Evolutionary conservation across 2,329 filamentous ascomycete genomes (phyloP).

Genomic region (Gnomoniopsis sp.): DNA sequence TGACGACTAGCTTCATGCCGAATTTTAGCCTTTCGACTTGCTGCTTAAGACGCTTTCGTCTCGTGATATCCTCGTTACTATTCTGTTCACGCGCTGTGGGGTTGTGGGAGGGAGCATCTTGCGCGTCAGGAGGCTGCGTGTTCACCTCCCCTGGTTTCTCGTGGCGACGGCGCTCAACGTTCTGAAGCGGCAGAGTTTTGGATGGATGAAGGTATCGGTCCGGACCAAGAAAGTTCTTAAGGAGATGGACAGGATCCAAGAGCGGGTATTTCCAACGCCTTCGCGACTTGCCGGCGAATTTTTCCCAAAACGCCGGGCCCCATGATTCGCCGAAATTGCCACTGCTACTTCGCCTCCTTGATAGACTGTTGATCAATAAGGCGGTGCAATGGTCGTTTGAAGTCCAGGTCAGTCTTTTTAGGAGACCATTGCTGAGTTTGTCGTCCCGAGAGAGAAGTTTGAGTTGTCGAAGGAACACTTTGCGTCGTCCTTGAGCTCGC

Average conservation of each 20-base stretch:
- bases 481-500: slow-evolving; percentile 13
- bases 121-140: background rate
- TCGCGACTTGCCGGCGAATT: slow-evolving; percentile 16
- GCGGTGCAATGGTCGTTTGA: slow-evolving; percentile 20
- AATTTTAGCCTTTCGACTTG: slow-evolving; percentile 5
- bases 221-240: background rate
- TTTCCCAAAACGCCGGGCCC: slow-evolving; percentile 23
- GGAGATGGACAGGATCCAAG: slow-evolving; percentile 4
- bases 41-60: background rate
- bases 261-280: slow-evolving; percentile 1
- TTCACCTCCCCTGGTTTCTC: too few relatives aligned
- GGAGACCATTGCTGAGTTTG: slow-evolving; percentile 5
- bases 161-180: background rate
- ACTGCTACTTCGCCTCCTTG: slow-evolving; percentile 1
- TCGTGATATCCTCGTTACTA: background rate
- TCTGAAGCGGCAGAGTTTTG: background rate
- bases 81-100: background rate
- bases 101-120: background rate
- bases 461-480: slow-evolving; percentile 21
- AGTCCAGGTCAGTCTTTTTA: slow-evolving; percentile 22
- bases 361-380: slow-evolving; percentile 21
- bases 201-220: background rate
- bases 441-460: slow-evolving; percentile 19
- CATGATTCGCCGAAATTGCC: too few relatives aligned
- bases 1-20: slow-evolving; percentile 1